These are phyloP conservation scores for Echium plantagineum DNA, from an alignment of 257 asterid species.

Conservation along the genomic window DNA sequence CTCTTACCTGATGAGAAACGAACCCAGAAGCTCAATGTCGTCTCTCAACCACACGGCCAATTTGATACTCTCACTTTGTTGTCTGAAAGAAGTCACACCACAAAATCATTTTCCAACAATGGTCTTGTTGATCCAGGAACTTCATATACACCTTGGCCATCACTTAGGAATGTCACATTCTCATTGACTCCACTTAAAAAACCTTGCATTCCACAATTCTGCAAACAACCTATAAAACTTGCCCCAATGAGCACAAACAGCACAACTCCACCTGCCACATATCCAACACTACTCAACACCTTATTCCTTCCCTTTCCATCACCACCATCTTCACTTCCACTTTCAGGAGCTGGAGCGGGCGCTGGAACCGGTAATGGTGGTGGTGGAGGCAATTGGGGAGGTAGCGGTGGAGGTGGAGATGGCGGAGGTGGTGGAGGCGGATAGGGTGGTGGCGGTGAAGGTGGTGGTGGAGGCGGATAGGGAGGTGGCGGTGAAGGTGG, in stretches of 20 bases:
- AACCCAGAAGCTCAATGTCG: no score
- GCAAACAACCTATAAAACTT: neutral
- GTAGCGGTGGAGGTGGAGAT: constrained; percentile 6
- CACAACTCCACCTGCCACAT: no score
- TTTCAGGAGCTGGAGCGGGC: no score
- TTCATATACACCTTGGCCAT: neutral
- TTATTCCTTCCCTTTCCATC: no score
- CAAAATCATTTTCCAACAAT: neutral
- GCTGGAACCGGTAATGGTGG: neutral
- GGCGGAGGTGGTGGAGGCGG: constrained; percentile 17
- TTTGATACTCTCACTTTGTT: no score
- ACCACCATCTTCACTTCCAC: no score
- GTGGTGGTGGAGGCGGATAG: neutral
- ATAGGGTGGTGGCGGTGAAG: no score
- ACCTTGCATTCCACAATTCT: no score
- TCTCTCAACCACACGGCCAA: no score
- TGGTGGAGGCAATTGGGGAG: constrained; percentile 2
- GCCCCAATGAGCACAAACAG: neutral
- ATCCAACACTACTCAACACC: no score
- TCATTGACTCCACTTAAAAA: neutral
- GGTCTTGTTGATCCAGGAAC: neutral
- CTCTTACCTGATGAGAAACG: no score
- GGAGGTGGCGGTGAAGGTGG: constrained; percentile 6
- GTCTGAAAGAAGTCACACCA: neutral
- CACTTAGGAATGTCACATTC: neutral